Conservation (phyloP, 495 filamentous ascomycete genomes). For the Penicillium coffeae region DNA sequence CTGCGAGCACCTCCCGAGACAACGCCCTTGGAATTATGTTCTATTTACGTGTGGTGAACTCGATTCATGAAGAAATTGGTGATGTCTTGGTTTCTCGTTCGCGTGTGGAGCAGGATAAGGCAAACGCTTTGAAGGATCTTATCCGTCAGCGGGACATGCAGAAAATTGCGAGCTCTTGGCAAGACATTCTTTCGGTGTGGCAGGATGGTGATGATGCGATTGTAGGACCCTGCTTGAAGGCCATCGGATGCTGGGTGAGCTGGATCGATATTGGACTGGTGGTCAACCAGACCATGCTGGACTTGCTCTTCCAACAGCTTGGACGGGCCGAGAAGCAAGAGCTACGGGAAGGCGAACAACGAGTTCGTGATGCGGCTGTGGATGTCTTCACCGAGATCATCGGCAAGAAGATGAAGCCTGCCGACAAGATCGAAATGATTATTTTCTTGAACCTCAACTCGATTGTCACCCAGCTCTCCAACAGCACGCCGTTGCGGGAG, state of each 20-base stretch:
- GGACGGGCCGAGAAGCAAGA: slow-evolving; percentile 54
- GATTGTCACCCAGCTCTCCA: slow-evolving; percentile 76
- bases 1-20: slow-evolving; percentile 52
- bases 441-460: slow-evolving; percentile 77
- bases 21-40: slow-evolving; percentile 75
- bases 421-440: slow-evolving; percentile 92
- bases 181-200: slow-evolving; percentile 82
- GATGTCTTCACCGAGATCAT: slow-evolving; percentile 93
- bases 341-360: slow-evolving; percentile 55
- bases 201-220: slow-evolving; percentile 66
- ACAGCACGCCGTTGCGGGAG: slow-evolving; percentile 71
- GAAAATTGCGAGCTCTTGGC: slow-evolving; percentile 84
- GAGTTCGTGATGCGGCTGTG: slow-evolving; percentile 79
- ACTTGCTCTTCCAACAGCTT: slow-evolving; percentile 74
- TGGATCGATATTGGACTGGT: slow-evolving; percentile 96
- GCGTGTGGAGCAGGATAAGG: slow-evolving; percentile 68
- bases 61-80: slow-evolving; percentile 95
- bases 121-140: slow-evolving; percentile 83
- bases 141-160: slow-evolving; percentile 77
- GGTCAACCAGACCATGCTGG: slow-evolving; percentile 81
- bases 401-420: slow-evolving; percentile 92
- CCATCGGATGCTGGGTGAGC: slow-evolving; percentile 91
- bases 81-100: slow-evolving; percentile 80
- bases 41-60: slow-evolving; percentile 80
- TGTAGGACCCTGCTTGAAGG: slow-evolving; percentile 80